Evolutionary conservation across 805 yeast species (phyloP), one percentile per base, ranked within the genome.

Genomic region (Nakazawaea pomicola): DNA sequence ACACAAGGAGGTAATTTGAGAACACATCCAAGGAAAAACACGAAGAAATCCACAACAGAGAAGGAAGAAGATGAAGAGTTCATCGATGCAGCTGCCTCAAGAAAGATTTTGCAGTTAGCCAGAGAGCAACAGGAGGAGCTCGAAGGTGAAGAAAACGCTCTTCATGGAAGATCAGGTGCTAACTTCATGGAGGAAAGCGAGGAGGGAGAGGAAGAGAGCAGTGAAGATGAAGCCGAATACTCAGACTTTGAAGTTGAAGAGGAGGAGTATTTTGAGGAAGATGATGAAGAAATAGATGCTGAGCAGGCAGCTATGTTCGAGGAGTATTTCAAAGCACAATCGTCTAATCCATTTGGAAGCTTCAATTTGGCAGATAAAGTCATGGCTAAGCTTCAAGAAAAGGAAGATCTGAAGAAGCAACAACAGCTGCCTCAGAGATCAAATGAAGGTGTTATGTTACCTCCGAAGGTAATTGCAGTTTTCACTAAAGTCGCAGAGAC

Each of bases 391-490:
- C 78, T 91, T 42, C 79, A 80, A 52, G 93, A 85, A 60, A 80
- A 83, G 50, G 88, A 83, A 55, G 54, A 41, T 12, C 49, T 47
- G 5, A 49, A 40, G 14, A 57, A 51, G 12, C 62, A 55, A 29
- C 56, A 51, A 29, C 61, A 60, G 38, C 49, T 48, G 34, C 53
- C 48, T 28, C 61, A 58, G 51, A 70, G 66, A 60, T 77, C 72
- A 12, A 65, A 58, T 16, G 91, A 87, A 52, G 87, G 82, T 39
- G 96, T 91, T 4, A 72, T 84, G 51, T 71, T 93, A 45, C 99
- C 99, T 6, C 96, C 96, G 44, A 90, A 93, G 60, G 98, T 93
- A 42, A 89, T 93, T 54, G 89, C 85, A 49, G 98, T 96, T 1
- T 93, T 91, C 60, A 82, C 87, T 36, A 87, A 87, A 56, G 91